Evolutionary conservation across 768 basidiomycete species (phyloP), one percentile per base, ranked within the genome.

Genomic region (Panellus pusillus): DNA sequence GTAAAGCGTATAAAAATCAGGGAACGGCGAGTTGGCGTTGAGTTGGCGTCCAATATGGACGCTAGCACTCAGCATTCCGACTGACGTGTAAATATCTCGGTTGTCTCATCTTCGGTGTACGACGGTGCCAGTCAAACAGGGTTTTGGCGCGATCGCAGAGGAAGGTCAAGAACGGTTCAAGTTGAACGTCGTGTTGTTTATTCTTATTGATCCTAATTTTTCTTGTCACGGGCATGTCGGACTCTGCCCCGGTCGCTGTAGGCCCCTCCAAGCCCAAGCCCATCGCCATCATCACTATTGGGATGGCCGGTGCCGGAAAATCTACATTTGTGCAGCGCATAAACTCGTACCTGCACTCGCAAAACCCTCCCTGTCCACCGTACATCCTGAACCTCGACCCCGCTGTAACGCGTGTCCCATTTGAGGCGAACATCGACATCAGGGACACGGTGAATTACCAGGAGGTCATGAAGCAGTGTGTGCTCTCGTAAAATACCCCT

Each of bases 381-480:
- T 99, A 99, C 71, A 87, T 98, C 67, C 81, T 99, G 69, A 99
- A 99, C 68, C 87, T 99, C 55, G 97, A 99, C 70, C 97, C 97
- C 6, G 97, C 97, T 1, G 96, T 98, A 2, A 79, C 89, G 8
- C 87, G 87, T 54, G 79, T 93, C 37, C 93, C 95, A 2, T 99
- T 93, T 66, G 92, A 94, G 54, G 85, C 95, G 24, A 98, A 98
- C 68, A 98, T 99, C 56, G 97, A 99, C 69, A 98, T 99, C 47
- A 76, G 97, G 57, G 97, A 99, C 70, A 99, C 97, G 11, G 86
- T 99, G 18, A 90, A 98, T 68, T 99, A 98, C 71, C 83, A 89
- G 60, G 90, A 99, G 72, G 96, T 99, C 63, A 99, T 99, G 97
- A 95, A 97, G 82, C 94, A 98, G 93, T 97, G 78, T 77, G 88